A percentile compares a stretch with the other conserved stretches of the same genome.
Evolutionary conservation across 768 basidiomycete species (phyloP).

Genomic region (Hydnum rufescens): DNA sequence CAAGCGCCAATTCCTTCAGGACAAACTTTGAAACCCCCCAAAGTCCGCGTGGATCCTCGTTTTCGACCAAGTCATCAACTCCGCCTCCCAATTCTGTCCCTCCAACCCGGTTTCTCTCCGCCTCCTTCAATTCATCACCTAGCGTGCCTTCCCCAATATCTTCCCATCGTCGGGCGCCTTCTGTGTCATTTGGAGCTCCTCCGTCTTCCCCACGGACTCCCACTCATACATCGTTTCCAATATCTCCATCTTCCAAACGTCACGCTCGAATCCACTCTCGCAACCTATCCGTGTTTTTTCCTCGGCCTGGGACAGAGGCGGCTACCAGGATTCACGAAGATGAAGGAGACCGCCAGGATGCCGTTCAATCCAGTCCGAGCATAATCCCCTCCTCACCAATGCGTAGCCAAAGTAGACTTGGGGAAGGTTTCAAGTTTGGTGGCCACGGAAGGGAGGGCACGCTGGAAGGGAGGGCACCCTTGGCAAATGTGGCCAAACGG

Average conservation of each 20-base stretch:
- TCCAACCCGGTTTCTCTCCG: not conserved
- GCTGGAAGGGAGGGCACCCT: not conserved
- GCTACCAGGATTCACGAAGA: constrained; percentile 44
- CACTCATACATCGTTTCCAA: not conserved
- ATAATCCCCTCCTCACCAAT: not conserved
- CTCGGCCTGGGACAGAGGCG: constrained; percentile 42
- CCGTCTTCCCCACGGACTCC: not conserved
- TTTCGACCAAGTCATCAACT: not conserved
- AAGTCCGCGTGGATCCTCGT: not conserved
- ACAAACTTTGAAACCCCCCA: not conserved
- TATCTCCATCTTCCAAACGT: not conserved
- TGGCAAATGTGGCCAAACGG: constrained; percentile 20
- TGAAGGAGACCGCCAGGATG: constrained; percentile 25
- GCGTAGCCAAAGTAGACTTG: not conserved
- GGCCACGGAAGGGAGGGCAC: too few relatives aligned
- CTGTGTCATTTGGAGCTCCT: not conserved
- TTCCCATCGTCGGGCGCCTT: not conserved
- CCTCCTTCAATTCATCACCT: not conserved
- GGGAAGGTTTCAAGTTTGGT: not conserved
- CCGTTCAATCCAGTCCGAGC: not conserved
- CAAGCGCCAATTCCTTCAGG: not conserved
- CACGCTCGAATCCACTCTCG: constrained; percentile 73
- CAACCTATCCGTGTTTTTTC: constrained; percentile 84
- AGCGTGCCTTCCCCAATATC: not conserved
- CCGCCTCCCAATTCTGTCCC: not conserved